A percentile compares a stretch with the other conserved stretches of the same genome.
phyloP scores from a whole-genome alignment of 805 yeast genomes.

The Ogataea chonburiensis region DNA sequence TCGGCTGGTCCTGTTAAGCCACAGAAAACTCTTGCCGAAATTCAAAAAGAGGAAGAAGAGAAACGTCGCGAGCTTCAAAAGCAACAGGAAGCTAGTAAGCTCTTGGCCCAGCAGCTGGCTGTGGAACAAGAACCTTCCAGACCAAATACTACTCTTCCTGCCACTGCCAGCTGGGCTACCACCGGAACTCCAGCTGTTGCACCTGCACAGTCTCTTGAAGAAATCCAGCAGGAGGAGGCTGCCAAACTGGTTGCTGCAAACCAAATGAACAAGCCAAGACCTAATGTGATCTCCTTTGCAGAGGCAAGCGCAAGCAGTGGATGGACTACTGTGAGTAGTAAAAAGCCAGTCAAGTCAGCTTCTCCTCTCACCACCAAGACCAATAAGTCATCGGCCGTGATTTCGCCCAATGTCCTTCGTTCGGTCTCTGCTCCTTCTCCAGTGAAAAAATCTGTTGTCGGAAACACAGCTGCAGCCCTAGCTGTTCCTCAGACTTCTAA shows the following conservation, averaged over 20 bases:
- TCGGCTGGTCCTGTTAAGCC: conserved; percentile 32
- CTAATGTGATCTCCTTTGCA: conserved; percentile 27
- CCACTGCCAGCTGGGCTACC: conserved; percentile 43
- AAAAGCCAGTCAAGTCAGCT: conserved; percentile 34
- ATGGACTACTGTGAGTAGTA: conserved; percentile 43
- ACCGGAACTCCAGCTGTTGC: conserved; percentile 20
- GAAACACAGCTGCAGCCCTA: conserved; percentile 6
- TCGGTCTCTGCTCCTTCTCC: conserved; percentile 35
- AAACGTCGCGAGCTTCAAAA: conserved; percentile 20
- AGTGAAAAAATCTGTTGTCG: conserved; percentile 12
- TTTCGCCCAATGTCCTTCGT: conserved; percentile 37
- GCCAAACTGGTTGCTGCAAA: conserved; percentile 20
- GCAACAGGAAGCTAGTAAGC: conserved; percentile 25
- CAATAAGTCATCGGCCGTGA: conserved; percentile 22
- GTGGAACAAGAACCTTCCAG: conserved; percentile 17
- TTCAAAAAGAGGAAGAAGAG: conserved; percentile 54
- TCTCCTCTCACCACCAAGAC: conserved; percentile 13
- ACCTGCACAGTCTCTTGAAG: conserved; percentile 50
- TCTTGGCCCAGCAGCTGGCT: conserved; percentile 23
- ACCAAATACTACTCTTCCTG: conserved; percentile 35
- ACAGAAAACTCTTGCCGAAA: conserved; percentile 56
- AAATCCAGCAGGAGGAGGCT: conserved; percentile 59
- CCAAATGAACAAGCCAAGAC: conserved; percentile 26
- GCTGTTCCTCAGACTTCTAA: conserved; percentile 2
- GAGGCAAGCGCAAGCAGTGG: conserved; percentile 21